These are phyloP conservation scores for Licmophora abbreviata DNA, from an alignment of 108 stramenopile genomes.

Conservation along the genomic window DNA sequence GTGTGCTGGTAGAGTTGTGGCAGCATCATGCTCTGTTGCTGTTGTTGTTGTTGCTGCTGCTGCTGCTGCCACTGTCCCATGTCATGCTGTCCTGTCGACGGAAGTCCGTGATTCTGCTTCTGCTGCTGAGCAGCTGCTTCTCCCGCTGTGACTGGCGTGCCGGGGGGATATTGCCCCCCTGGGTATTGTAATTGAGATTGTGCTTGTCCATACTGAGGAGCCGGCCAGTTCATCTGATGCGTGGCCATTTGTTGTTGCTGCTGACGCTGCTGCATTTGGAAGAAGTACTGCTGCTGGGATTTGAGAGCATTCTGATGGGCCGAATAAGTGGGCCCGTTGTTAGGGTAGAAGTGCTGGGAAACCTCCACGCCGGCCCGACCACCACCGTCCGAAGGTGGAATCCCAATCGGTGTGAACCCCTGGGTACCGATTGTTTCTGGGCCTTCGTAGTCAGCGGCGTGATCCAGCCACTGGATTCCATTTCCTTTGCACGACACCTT, in stretches of 20 bases:
- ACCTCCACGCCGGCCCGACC: too few relatives aligned
- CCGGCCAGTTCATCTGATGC: slow-evolving; percentile 6
- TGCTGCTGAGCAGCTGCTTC: slow-evolving; percentile 30
- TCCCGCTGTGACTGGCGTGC: slow-evolving; percentile 23
- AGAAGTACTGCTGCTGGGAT: slow-evolving; percentile 33
- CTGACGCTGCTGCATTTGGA: slow-evolving; percentile 31
- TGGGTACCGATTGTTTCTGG: slow-evolving; percentile 2
- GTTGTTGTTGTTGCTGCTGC: slow-evolving; percentile 7
- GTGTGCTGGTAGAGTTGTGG: slow-evolving; percentile 1
- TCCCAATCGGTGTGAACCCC: neutral
- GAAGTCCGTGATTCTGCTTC: slow-evolving; percentile 9
- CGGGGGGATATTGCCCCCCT: neutral
- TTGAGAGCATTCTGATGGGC: slow-evolving; percentile 28
- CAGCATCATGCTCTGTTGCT: too few relatives aligned
- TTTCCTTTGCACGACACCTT: slow-evolving; percentile 34
- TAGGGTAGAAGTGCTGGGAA: too few relatives aligned
- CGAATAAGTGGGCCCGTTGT: too few relatives aligned
- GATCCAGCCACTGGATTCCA: slow-evolving; percentile 47
- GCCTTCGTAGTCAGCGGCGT: slow-evolving; percentile 31
- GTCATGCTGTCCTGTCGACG: neutral
- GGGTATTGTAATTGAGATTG: neutral
- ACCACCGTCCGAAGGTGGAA: neutral
- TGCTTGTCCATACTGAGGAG: slow-evolving; percentile 1
- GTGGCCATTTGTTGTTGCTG: slow-evolving; percentile 24
- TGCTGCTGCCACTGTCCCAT: slow-evolving; percentile 4